Conservation (phyloP, 257 asterid genomes). For the Solanum tarapatanum region DNA sequence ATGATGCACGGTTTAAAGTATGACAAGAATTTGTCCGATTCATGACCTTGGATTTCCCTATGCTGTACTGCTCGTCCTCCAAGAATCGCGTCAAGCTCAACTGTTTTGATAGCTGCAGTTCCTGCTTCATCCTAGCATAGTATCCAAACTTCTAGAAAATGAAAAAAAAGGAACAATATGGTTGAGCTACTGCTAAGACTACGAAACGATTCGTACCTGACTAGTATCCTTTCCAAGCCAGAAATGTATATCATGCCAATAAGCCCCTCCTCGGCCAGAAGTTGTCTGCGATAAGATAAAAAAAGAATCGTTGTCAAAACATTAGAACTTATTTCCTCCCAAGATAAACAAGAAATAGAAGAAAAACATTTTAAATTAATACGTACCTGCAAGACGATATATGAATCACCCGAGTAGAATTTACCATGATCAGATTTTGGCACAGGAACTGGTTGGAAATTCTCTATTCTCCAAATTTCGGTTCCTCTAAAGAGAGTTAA, state of each 20-base stretch:
- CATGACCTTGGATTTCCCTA: constrained; percentile 87
- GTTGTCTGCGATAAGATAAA: constrained; percentile 46
- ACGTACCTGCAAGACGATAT: constrained; percentile 73
- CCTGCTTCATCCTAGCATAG: constrained; percentile 85
- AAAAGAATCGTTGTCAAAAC: neutral
- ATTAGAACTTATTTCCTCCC: neutral
- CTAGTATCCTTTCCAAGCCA: constrained; percentile 99
- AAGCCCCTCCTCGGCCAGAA: constrained; percentile 79
- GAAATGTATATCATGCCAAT: constrained; percentile 83
- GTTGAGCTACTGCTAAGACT: neutral
- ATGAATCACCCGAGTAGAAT: constrained; percentile 92
- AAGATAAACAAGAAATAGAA: neutral
- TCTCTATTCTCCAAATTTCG: constrained; percentile 94
- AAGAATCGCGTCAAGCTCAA: constrained; percentile 88
- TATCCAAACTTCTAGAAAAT: neutral
- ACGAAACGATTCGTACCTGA: constrained; percentile 39
- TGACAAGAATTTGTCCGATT: constrained; percentile 78
- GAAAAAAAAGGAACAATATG: neutral
- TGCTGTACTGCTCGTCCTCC: constrained; percentile 98
- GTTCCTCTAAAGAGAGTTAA: constrained; percentile 58
- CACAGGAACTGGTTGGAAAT: constrained; percentile 82
- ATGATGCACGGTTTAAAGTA: constrained; percentile 90
- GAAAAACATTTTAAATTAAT: neutral
- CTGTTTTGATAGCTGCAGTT: constrained; percentile 89
- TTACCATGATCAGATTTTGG: constrained; percentile 82